Evolutionary conservation across 768 basidiomycete genomes (phyloP).

Genomic region (Psilocybe cubensis): DNA sequence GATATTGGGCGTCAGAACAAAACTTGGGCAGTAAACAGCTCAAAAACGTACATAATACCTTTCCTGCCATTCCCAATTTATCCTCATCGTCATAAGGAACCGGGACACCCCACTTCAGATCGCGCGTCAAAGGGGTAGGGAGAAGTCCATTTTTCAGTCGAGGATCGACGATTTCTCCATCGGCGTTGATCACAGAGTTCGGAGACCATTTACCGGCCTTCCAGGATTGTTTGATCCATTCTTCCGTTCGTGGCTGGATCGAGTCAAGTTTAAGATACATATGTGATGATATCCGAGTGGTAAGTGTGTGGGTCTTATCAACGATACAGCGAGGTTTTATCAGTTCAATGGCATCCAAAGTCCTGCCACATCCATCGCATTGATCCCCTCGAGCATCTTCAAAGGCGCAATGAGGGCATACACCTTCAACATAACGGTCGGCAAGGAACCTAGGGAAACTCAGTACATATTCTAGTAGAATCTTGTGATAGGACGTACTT

Average conservation of each 20-base stretch:
- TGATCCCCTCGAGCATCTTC: constrained; percentile 98
- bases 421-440: constrained; percentile 98
- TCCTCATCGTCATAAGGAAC: constrained; percentile 82
- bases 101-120: constrained; percentile 95
- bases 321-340: constrained; percentile 94
- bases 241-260: constrained; percentile 81
- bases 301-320: constrained; percentile 77
- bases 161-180: constrained; percentile 89
- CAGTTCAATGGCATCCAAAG: constrained; percentile 91
- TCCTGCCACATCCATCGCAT: constrained; percentile 92
- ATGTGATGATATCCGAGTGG: constrained; percentile 79
- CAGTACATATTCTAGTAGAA: neutral
- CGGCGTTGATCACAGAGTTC: constrained; percentile 87
- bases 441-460: constrained; percentile 75
- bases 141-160: constrained; percentile 84
- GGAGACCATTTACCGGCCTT: constrained; percentile 89
- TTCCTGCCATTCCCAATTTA: constrained; percentile 84
- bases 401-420: constrained; percentile 90
- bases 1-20: constrained; percentile 4
- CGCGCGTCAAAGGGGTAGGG: constrained; percentile 91
- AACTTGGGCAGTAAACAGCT: constrained; percentile 1
- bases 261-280: constrained; percentile 89
- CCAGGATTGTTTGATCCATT: constrained; percentile 84
- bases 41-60: constrained; percentile 85
- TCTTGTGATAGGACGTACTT: constrained; percentile 51